Conservation (phyloP, 345 rosid species). For the Citropsis articulata region DNA sequence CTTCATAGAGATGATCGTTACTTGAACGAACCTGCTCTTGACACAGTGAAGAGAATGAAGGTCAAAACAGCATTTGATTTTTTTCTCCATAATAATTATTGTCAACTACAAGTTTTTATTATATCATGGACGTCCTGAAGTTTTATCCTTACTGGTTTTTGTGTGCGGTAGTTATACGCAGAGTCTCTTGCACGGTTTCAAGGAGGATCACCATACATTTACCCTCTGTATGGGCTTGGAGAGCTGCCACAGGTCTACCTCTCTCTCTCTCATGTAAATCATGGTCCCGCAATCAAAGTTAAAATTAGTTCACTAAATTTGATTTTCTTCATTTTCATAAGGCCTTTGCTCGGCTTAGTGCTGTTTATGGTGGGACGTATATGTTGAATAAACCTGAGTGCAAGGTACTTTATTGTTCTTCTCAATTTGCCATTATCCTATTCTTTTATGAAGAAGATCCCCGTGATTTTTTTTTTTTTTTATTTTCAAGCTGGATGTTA, state of each 20-base stretch:
- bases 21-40: constrained; percentile 85
- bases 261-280: not conserved
- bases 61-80: constrained; percentile 30
- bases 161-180: constrained; percentile 59
- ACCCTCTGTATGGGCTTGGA: constrained; percentile 94
- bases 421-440: constrained; percentile 4
- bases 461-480: not conserved
- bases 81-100: not conserved
- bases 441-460: not conserved
- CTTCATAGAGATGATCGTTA: constrained; percentile 86
- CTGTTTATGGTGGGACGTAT: constrained; percentile 96
- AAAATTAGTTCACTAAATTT: not conserved
- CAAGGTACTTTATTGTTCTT: constrained; percentile 45
- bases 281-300: not conserved
- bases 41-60: constrained; percentile 97
- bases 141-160: constrained; percentile 6
- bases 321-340: constrained; percentile 18
- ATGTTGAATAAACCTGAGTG: constrained; percentile 97
- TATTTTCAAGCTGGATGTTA: constrained; percentile 4
- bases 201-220: constrained; percentile 97
- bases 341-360: constrained; percentile 99
- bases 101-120: not conserved
- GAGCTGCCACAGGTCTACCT: constrained; percentile 88
- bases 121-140: constrained; percentile 7
- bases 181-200: constrained; percentile 97